Base-by-base conservation (phyloP, 495 filamentous ascomycete genomes). In the Durotheca rogersii region DNA sequence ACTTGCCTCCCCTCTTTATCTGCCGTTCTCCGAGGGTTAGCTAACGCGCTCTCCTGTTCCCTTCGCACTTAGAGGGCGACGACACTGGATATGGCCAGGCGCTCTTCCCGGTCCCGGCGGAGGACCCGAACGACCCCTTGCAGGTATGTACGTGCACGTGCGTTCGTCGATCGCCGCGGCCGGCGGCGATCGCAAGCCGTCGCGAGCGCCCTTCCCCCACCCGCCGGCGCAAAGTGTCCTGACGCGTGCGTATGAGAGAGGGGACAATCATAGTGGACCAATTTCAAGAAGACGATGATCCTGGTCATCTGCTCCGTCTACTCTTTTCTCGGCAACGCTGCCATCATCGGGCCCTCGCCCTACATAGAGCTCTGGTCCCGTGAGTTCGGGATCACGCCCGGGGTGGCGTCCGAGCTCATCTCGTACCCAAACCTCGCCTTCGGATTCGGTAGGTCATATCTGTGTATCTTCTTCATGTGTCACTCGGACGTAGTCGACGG, bases 101-200 rank as follows among this genome's bases (percentile, higher is more conserved):
- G 2, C 61, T 84, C 16, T 85, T 77, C 49, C 82, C 81, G 1
- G 81, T 84, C 0, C 81, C 82, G 5, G 74, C 79, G 0, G 78
- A 81, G 41, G 81, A 83, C 52, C 82, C 81, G 0, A 85, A 85
- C 48, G 81, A 85, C 60, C 82, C 82, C n/a, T 69, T 83, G 15
- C 77, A 78, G 54, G 75, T 75, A 39, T 15, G 58, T 47, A 2
- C 21, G n/a, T 6, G 12, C 32, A n/a, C n/a, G n/a, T n/a, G n/a
- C n/a, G n/a, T n/a, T n/a, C n/a, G n/a, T n/a, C n/a, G n/a, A n/a
- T n/a, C n/a, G n/a, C n/a, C n/a, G n/a, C n/a, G n/a, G n/a, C n/a
- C n/a, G n/a, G n/a, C n/a, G n/a, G n/a, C n/a, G n/a, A n/a, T n/a
- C n/a, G n/a, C n/a, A n/a, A n/a, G n/a, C n/a, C n/a, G n/a, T n/a